A percentile compares a stretch with the other conserved stretches of the same genome.
phyloP scores from a whole-genome alignment of 306 rosid genomes.

The Fragaria iinumae region DNA sequence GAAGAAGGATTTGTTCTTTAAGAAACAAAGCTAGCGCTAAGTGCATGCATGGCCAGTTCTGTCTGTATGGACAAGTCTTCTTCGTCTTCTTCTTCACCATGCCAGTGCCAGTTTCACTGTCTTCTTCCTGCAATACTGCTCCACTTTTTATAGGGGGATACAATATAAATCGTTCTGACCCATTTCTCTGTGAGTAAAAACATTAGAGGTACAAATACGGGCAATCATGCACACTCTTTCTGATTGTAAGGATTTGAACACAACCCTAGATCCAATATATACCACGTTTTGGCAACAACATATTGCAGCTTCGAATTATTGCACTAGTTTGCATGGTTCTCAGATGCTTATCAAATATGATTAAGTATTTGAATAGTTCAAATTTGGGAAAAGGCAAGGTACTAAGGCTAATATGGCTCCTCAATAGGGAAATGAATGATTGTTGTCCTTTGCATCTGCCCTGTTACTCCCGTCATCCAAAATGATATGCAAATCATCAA shows the following conservation, averaged over 20 bases:
- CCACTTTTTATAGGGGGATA: neutral
- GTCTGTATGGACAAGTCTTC: neutral
- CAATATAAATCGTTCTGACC: neutral
- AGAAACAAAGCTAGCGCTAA: too few species aligned
- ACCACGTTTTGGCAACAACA: neutral
- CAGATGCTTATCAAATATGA: neutral
- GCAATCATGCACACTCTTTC: neutral
- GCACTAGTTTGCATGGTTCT: neutral
- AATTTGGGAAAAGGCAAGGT: neutral
- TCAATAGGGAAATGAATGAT: neutral
- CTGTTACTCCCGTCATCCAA: neutral
- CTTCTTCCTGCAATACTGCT: neutral
- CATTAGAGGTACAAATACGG: neutral
- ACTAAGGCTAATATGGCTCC: neutral
- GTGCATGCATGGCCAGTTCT: too few species aligned
- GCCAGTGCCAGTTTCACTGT: neutral
- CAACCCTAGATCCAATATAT: neutral
- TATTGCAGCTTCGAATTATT: neutral
- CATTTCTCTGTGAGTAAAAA: neutral
- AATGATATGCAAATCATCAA: slow-evolving; percentile 16
- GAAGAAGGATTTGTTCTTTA: neutral
- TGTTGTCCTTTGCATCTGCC: neutral
- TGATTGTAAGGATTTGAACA: neutral
- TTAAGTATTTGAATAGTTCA: neutral
- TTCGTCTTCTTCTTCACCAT: neutral